phyloP scores from a whole-genome alignment of 1,139 yeast species.

The Yamadazyma diddensiae region DNA sequence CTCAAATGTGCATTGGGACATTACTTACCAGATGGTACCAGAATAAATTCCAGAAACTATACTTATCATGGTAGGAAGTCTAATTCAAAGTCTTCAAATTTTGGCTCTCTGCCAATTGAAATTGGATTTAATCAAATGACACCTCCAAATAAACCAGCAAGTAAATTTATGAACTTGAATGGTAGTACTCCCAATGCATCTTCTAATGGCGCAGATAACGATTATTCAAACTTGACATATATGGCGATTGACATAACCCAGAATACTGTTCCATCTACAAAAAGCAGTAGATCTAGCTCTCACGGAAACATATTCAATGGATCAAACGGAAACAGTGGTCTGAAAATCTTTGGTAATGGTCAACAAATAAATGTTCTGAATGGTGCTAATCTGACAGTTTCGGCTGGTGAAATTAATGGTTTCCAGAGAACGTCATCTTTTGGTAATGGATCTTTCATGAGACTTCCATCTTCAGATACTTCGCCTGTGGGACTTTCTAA shows the following conservation, averaged over 20 bases:
- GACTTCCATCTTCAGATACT: conserved; percentile 13
- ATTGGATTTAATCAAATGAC: background rate
- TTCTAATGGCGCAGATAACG: background rate
- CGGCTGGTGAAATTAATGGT: background rate
- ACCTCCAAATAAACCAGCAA: conserved; percentile 6
- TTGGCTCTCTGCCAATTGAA: background rate
- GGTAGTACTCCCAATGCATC: background rate
- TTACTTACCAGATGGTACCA: conserved; percentile 82
- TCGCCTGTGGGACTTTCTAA: conserved; percentile 13
- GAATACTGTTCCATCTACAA: no score
- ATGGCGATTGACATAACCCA: background rate
- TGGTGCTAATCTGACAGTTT: no score
- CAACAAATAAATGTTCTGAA: no score
- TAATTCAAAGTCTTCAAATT: background rate
- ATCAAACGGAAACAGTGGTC: no score
- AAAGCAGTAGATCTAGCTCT: no score
- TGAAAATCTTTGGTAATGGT: no score
- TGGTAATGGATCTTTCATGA: conserved; percentile 1
- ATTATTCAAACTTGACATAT: background rate
- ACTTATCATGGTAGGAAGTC: conserved; percentile 2
- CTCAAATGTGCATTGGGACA: conserved; percentile 91
- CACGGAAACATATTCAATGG: no score
- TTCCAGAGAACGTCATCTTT: background rate
- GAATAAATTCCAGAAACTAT: conserved; percentile 53
- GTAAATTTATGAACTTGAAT: conserved; percentile 4